Evolutionary conservation across 2,329 filamentous ascomycete genomes (phyloP).

Genomic region (Aspergillus brunneoviolaceus): DNA sequence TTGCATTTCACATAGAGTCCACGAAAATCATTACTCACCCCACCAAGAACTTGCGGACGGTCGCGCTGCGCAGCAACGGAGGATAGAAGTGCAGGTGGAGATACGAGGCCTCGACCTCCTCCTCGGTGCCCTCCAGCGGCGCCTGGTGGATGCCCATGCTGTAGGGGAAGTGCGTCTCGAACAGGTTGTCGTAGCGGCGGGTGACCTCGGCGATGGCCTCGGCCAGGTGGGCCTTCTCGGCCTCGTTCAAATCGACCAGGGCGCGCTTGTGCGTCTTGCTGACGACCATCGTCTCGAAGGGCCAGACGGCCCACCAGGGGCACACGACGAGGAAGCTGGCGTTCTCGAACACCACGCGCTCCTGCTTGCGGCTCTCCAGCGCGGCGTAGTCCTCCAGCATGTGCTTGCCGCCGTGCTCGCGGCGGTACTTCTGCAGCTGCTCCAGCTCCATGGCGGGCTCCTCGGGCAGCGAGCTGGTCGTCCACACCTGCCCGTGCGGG

Average conservation of each 20-base stretch:
- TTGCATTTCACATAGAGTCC: not conserved
- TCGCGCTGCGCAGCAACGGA: conserved; percentile 85
- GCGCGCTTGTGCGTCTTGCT: conserved; percentile 80
- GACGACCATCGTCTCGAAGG: conserved; percentile 90
- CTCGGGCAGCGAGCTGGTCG: conserved; percentile 84
- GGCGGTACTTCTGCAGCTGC: conserved; percentile 75
- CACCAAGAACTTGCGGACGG: conserved; percentile 92
- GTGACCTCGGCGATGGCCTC: conserved; percentile 86
- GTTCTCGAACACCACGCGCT: conserved; percentile 88
- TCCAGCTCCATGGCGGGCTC: conserved; percentile 78
- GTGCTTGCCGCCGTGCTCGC: conserved; percentile 69
- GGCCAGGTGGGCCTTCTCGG: conserved; percentile 72
- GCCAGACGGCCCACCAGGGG: conserved; percentile 98
- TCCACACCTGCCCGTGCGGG: conserved; percentile 96
- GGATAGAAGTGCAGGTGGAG: conserved; percentile 98
- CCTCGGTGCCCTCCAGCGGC: conserved; percentile 74
- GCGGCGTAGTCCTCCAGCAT: conserved; percentile 83
- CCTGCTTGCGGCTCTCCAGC: conserved; percentile 76
- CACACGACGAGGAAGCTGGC: conserved; percentile 80
- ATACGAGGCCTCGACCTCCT: conserved; percentile 84
- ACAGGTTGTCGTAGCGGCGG: conserved; percentile 91
- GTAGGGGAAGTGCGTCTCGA: conserved; percentile 95
- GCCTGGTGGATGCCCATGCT: conserved; percentile 97
- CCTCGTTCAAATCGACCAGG: conserved; percentile 73
- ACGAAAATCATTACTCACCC: conserved; percentile 51